Conservation (phyloP, 1,139 yeast genomes). For the Chernovozyma aurita region DNA sequence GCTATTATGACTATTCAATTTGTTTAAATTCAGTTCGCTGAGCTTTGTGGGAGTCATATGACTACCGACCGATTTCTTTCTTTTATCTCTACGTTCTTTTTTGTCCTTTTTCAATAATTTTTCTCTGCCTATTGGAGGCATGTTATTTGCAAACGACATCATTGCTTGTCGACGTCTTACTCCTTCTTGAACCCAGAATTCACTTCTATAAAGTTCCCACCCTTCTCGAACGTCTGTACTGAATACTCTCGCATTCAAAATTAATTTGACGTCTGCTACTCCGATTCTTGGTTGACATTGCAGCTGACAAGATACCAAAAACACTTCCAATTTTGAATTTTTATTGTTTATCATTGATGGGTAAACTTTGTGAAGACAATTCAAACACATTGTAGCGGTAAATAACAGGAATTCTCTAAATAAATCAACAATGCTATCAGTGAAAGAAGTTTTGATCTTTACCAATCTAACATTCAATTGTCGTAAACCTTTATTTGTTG, state of each 20-base stretch:
- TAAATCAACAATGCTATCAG: constrained; percentile 48
- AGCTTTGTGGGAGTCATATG: constrained; percentile 2
- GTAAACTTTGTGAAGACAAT: constrained; percentile 30
- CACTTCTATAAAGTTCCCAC: constrained; percentile 92
- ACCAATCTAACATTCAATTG: constrained; percentile 78
- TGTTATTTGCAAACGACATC: constrained; percentile 27
- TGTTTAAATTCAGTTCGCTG: constrained; percentile 6
- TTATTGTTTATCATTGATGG: constrained; percentile 30
- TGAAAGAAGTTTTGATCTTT: constrained; percentile 56
- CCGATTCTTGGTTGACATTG: constrained; percentile 46
- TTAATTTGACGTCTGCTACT: constrained; percentile 58
- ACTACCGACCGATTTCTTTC: constrained; percentile 15
- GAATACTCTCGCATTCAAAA: constrained; percentile 76
- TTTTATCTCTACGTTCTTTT: constrained; percentile 34
- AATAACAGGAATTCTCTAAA: constrained; percentile 37
- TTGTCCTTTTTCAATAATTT: constrained; percentile 32
- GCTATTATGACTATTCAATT: constrained; percentile 2
- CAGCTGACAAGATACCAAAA: constrained; percentile 40
- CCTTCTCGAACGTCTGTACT: constrained; percentile 83
- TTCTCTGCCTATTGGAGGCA: constrained; percentile 16
- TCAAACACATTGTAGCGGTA: constrained; percentile 23
- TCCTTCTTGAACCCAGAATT: constrained; percentile 88
- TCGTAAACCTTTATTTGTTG: constrained; percentile 83
- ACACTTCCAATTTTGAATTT: constrained; percentile 35
- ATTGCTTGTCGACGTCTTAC: constrained; percentile 55